Conservation (phyloP, 2,329 filamentous ascomycete species). For the Fusarium lyarnte region DNA sequence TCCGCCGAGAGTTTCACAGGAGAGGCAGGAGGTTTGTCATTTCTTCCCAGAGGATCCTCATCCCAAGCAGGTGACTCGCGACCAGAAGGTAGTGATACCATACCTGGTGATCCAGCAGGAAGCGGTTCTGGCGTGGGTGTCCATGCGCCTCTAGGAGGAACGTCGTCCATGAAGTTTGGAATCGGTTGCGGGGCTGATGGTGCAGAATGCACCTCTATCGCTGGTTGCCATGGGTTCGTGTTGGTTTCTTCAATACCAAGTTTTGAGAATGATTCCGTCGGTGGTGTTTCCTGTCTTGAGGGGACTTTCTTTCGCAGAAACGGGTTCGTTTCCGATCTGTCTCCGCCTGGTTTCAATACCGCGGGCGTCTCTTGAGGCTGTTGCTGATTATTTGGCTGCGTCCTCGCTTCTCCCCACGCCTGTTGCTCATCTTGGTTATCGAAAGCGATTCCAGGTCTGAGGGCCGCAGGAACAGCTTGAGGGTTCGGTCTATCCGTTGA, state of each 20-base stretch:
- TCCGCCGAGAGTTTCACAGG: constrained; percentile 46
- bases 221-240: constrained; percentile 49
- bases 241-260: constrained; percentile 54
- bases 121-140: constrained; percentile 43
- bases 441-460: constrained; percentile 46
- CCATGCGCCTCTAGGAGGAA: constrained; percentile 44
- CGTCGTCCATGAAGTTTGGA: constrained; percentile 37
- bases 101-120: constrained; percentile 44
- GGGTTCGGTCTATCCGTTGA: not conserved
- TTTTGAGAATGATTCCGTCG: constrained; percentile 53
- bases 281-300: constrained; percentile 39
- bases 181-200: constrained; percentile 18
- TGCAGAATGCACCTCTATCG: constrained; percentile 36
- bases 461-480: constrained; percentile 44
- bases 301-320: constrained; percentile 61
- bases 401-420: constrained; percentile 45
- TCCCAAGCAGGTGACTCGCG: constrained; percentile 53
- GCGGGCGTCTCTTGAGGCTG: constrained; percentile 43
- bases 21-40: constrained; percentile 35
- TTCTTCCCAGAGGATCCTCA: constrained; percentile 46
- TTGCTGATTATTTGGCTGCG: constrained; percentile 15
- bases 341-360: constrained; percentile 47
- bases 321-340: constrained; percentile 60
- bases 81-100: constrained; percentile 52
- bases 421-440: constrained; percentile 44